phyloP scores from a whole-genome alignment of 2,329 filamentous ascomycete species.

The Amesomyces nigricolor region DNA sequence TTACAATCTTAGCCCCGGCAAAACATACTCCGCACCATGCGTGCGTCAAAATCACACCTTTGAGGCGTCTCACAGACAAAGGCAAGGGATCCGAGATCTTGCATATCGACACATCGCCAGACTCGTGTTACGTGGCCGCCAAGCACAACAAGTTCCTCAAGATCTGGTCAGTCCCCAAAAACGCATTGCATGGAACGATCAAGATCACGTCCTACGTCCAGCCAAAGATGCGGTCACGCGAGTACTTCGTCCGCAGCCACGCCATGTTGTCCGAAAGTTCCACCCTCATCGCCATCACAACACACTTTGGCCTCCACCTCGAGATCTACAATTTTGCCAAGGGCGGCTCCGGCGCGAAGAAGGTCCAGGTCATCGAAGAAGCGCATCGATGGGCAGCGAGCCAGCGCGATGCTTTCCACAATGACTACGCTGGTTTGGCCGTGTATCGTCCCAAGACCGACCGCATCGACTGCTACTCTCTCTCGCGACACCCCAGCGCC shows the following conservation, averaged over 20 bases:
- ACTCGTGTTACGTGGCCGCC: constrained; percentile 30
- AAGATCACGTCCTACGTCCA: constrained; percentile 37
- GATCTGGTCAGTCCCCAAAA: constrained; percentile 25
- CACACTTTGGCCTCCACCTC: constrained; percentile 35
- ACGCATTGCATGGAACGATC: constrained; percentile 27
- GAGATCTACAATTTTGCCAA: constrained; percentile 37
- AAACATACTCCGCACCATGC: constrained; percentile 4
- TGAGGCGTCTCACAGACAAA: constrained; percentile 21
- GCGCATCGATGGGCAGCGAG: constrained; percentile 36
- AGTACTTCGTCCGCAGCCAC: constrained; percentile 39
- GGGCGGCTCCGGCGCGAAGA: constrained; percentile 29
- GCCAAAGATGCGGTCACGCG: constrained; percentile 34
- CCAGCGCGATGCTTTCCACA: constrained; percentile 32
- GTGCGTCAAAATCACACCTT: constrained; percentile 12
- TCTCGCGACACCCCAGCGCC: constrained; percentile 14
- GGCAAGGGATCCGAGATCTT: constrained; percentile 29
- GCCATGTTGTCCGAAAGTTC: constrained; percentile 36
- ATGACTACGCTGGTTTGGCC: constrained; percentile 32
- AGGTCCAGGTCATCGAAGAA: constrained; percentile 35
- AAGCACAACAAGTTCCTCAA: constrained; percentile 27
- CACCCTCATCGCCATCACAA: constrained; percentile 34
- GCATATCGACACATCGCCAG: constrained; percentile 33
- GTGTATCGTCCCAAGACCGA: constrained; percentile 32
- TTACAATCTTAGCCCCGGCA: not conserved
- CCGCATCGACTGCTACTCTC: constrained; percentile 33